Base-by-base conservation (phyloP, 2,329 filamentous ascomycete genomes). In the Aspergillus carbonarius region DNA sequence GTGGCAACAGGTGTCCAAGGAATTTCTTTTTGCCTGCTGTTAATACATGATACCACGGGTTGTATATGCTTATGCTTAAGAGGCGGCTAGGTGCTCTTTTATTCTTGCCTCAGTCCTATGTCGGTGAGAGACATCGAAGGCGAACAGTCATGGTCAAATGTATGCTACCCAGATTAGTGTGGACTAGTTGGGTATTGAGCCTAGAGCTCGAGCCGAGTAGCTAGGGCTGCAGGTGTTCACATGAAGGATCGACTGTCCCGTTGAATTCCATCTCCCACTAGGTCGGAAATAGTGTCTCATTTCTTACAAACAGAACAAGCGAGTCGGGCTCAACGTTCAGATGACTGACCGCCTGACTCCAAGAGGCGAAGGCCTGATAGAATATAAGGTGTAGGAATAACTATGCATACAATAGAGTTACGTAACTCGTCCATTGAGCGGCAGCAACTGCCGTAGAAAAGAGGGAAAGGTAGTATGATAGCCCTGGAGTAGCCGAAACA, bases 11-110 rank as follows among this genome's bases (percentile, higher is more conserved):
- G 51, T 34, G n/a, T 54, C 30, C 15, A 34, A 23, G 37, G 27
- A 37, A 44, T 42, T n/a, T 17, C 39, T 60, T 56, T 60, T 55
- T 58, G 35, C 56, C 60, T 63, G 60, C 55, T 66, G 58, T 50
- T 59, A 54, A 57, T 58, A 53, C 57, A 72, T 72, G 72, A 74
- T 74, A 74, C 71, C 71, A 73, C 63, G 63, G 63, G 62, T 61
- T 48, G 25, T 48, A 48, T 48, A 30, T 48, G 44, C 44, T 48
- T 30, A 30, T 32, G 13, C 25, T 47, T 47, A 27, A 23, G 18
- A 23, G 42, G 42, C 15, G 42, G 25, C 42, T 6, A 30, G 23
- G 23, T 25, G 15, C 27, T 47, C 42, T 15, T 30, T 20, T 17
- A 13, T 30, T 30, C 15, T 30, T 15, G 15, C 23, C 23, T 47